A percentile compares a stretch with the other conserved stretches of the same genome.
phyloP scores from a whole-genome alignment of 2,329 filamentous ascomycete genomes.

The Elsinoe australis region DNA sequence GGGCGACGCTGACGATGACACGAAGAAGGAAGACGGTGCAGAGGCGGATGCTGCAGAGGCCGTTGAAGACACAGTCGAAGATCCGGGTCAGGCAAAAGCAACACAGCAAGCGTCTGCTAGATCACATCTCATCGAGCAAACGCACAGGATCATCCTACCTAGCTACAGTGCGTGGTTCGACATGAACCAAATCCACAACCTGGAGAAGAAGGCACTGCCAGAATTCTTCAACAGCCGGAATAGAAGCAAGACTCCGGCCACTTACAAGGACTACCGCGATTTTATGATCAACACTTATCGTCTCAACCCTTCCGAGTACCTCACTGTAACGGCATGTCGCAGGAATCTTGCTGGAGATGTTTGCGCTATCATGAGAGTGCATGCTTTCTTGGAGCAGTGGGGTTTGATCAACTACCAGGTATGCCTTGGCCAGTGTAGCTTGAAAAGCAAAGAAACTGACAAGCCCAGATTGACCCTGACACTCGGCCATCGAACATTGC shows the following conservation, averaged over 20 bases:
- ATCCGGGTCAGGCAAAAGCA: slow-evolving; percentile 63
- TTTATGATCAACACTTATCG: slow-evolving; percentile 99
- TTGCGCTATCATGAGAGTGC: slow-evolving; percentile 97
- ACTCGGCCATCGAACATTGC: slow-evolving; percentile 91
- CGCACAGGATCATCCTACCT: slow-evolving; percentile 89
- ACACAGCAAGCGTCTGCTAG: slow-evolving; percentile 78
- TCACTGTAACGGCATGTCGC: slow-evolving; percentile 92
- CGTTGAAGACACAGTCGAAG: slow-evolving; percentile 40
- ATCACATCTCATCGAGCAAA: slow-evolving; percentile 86
- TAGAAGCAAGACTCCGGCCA: slow-evolving; percentile 91
- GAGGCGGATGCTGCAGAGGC: slow-evolving; percentile 36
- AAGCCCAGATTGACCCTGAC: slow-evolving; percentile 78
- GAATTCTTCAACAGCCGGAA: slow-evolving; percentile 99
- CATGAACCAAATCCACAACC: slow-evolving; percentile 83
- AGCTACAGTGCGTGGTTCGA: slow-evolving; percentile 99
- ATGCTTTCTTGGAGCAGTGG: slow-evolving; percentile 97
- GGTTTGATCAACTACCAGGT: slow-evolving; percentile 99
- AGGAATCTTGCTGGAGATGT: slow-evolving; percentile 94
- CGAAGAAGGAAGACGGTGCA: slow-evolving; percentile 42
- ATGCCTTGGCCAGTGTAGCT: slow-evolving; percentile 14
- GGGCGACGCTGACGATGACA: slow-evolving; percentile 55
- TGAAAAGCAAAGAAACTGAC: slow-evolving; percentile 19
- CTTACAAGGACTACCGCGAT: slow-evolving; percentile 98
- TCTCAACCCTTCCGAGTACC: slow-evolving; percentile 88
- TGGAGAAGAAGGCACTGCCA: slow-evolving; percentile 89